Conservation (phyloP, 1,139 yeast genomes). For the Kurtzmaniella quercitrusa region DNA sequence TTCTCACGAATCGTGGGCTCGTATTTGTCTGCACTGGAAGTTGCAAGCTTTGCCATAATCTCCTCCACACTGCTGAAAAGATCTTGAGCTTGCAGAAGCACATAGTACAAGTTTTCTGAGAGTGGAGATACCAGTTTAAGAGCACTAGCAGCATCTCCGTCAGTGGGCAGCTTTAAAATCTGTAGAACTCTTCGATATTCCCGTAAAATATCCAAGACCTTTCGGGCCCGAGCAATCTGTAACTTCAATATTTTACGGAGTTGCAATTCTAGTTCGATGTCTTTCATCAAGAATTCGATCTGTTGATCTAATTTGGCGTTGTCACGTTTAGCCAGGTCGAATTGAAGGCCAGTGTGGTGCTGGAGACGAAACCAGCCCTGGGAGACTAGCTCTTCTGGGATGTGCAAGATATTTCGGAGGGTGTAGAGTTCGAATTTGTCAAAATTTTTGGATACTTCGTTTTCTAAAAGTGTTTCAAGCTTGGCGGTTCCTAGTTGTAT, state of each 20-base stretch:
- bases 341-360: constrained; percentile 61
- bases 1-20: constrained; percentile 23
- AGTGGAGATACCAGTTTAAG: constrained; percentile 46
- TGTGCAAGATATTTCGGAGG: constrained; percentile 65
- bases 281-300: constrained; percentile 32
- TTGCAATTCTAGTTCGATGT: constrained; percentile 42
- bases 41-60: constrained; percentile 28
- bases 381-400: constrained; percentile 65
- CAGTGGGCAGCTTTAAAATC: constrained; percentile 18
- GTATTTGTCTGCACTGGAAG: constrained; percentile 15
- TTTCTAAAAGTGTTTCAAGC: constrained; percentile 72
- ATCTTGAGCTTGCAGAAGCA: constrained; percentile 37
- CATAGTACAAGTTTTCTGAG: constrained; percentile 47
- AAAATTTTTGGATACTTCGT: constrained; percentile 76
- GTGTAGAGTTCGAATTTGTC: constrained; percentile 85
- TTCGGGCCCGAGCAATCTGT: constrained; percentile 35
- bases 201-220: constrained; percentile 28
- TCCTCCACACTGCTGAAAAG: constrained; percentile 34
- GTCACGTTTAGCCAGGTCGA: constrained; percentile 15
- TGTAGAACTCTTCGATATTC: constrained; percentile 27
- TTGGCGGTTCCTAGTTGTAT: constrained; percentile 75
- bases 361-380: constrained; percentile 64
- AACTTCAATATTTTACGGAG: constrained; percentile 39
- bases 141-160: constrained; percentile 22
- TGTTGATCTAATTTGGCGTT: constrained; percentile 28